Conservation (phyloP, 106 monocot species). For the Dendrobium huoshanense region DNA sequence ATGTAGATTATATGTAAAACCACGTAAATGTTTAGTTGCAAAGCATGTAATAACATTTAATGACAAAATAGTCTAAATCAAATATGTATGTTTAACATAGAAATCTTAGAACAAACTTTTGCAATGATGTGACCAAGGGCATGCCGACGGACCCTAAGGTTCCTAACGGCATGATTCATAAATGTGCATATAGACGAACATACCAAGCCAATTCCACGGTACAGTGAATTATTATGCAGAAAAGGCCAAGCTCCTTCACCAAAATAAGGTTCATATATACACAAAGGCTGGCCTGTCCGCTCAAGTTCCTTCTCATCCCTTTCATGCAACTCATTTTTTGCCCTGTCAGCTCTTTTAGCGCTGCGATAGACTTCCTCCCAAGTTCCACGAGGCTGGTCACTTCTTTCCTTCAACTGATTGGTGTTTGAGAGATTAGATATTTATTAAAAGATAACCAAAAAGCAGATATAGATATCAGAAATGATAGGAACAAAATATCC, state of each 20-base stretch:
- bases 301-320: slow-evolving; percentile 95
- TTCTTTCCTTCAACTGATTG: slow-evolving; percentile 85
- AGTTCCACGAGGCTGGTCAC: slow-evolving; percentile 66
- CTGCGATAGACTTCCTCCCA: slow-evolving; percentile 97
- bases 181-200: slow-evolving; percentile 7
- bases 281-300: slow-evolving; percentile 88
- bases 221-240: slow-evolving; percentile 82
- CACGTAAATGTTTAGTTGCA: background rate
- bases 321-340: slow-evolving; percentile 81
- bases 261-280: slow-evolving; percentile 98
- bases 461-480: background rate
- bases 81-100: background rate
- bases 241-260: slow-evolving; percentile 96
- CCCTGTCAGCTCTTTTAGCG: slow-evolving; percentile 71
- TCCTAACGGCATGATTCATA: too few relatives aligned
- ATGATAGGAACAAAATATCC: slow-evolving; percentile 8
- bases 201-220: slow-evolving; percentile 93
- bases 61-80: background rate
- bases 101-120: background rate
- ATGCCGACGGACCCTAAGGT: too few relatives aligned
- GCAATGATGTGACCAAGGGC: too few relatives aligned
- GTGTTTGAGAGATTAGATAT: slow-evolving; percentile 13
- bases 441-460: background rate
- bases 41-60: background rate
- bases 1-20: background rate